phyloP scores from a whole-genome alignment of 768 basidiomycete species.

The Naganishia kalamii region DNA sequence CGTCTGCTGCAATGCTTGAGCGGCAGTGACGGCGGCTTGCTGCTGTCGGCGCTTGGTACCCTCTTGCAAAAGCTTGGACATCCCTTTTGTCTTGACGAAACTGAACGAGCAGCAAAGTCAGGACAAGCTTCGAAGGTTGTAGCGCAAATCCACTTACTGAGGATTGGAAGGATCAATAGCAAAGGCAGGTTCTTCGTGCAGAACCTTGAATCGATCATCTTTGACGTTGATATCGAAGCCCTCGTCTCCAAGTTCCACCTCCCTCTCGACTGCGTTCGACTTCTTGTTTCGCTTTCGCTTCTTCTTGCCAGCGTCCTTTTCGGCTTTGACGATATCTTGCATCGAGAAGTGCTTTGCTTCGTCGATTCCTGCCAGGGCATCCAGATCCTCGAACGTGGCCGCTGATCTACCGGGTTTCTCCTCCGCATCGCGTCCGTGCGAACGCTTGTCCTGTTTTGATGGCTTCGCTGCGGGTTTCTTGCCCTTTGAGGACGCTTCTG shows the following conservation, averaged over 20 bases:
- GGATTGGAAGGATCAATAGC: conserved; percentile 96
- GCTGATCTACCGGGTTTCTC: conserved; percentile 20
- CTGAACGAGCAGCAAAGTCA: conserved; percentile 49
- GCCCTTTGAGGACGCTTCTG: conserved; percentile 32
- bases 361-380: conserved; percentile 61
- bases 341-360: conserved; percentile 75
- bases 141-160: conserved; percentile 57
- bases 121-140: neutral
- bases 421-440: conserved; percentile 26
- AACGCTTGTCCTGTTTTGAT: conserved; percentile 32
- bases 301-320: conserved; percentile 57
- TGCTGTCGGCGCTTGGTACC: conserved; percentile 58
- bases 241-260: conserved; percentile 58
- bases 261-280: conserved; percentile 51
- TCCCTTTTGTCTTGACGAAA: conserved; percentile 86
- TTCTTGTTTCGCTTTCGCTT: conserved; percentile 52
- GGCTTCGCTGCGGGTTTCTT: conserved; percentile 29
- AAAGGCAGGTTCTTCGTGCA: conserved; percentile 84
- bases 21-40: conserved; percentile 3
- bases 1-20: conserved; percentile 17
- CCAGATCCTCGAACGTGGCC: conserved; percentile 38
- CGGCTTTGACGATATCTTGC: conserved; percentile 77
- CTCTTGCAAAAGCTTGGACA: conserved; percentile 77
- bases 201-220: conserved; percentile 77
- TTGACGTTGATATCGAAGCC: conserved; percentile 75